Evolutionary conservation across 345 rosid species (phyloP).

Genomic region (Lumnitzera littorea): DNA sequence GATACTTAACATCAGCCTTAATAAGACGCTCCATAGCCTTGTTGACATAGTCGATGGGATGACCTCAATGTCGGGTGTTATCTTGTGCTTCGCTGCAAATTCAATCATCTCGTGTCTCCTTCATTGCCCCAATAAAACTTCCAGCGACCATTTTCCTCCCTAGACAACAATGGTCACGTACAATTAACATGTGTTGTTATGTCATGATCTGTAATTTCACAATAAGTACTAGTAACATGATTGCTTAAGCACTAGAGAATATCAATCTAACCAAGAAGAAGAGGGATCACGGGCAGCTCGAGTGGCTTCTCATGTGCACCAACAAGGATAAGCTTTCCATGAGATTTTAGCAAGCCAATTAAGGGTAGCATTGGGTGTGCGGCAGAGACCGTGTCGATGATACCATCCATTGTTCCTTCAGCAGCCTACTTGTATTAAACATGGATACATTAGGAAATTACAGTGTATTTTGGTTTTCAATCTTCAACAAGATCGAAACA

Average conservation of each 20-base stretch:
- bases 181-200: no score
- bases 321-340: conserved; percentile 19
- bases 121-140: conserved; percentile 28
- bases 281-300: conserved; percentile 4
- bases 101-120: conserved; percentile 40
- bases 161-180: not conserved
- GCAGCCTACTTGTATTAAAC: conserved; percentile 14
- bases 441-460: not conserved
- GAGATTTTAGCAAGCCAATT: conserved; percentile 13
- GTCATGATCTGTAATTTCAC: no score
- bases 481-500: no score
- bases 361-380: conserved; percentile 12
- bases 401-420: conserved; percentile 20
- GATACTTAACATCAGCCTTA: conserved; percentile 32
- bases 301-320: conserved; percentile 26
- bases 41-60: conserved; percentile 32
- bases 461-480: no score
- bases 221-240: not conserved
- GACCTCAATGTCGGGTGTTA: conserved; percentile 27
- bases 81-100: conserved; percentile 31
- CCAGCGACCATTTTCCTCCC: conserved; percentile 26
- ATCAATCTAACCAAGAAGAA: conserved; percentile 18
- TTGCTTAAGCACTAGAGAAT: conserved; percentile 6
- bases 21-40: conserved; percentile 28
- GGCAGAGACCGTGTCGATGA: conserved; percentile 21